A percentile compares a stretch with the other conserved stretches of the same genome.
Evolutionary conservation across 192 early-diverging fungal genomes (phyloP).

Genomic region (Backusella mclennaniae): DNA sequence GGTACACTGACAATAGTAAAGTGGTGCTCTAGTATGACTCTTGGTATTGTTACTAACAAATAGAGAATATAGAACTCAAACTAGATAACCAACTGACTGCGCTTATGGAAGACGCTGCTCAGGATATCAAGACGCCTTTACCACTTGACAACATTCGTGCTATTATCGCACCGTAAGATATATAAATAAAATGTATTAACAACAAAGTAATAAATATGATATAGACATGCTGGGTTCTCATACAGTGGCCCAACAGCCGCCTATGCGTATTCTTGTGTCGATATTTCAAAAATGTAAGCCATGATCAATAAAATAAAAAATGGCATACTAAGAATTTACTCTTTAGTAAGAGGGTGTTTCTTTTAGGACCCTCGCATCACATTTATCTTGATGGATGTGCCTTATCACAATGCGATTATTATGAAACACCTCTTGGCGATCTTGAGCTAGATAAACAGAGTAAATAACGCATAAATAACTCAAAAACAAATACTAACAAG

Average conservation of each 20-base stretch:
- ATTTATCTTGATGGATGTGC: constrained; percentile 80
- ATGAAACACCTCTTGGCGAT: constrained; percentile 89
- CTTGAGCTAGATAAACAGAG: constrained; percentile 66
- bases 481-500: not conserved
- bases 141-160: constrained; percentile 55
- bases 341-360: constrained; percentile 73
- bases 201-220: not conserved
- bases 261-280: constrained; percentile 79
- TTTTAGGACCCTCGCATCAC: constrained; percentile 94
- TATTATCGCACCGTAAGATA: constrained; percentile 74
- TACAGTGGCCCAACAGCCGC: constrained; percentile 92
- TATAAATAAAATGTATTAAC: not conserved
- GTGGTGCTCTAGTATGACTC: not conserved
- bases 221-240: constrained; percentile 88
- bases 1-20: constrained; percentile 58
- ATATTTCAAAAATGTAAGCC: constrained; percentile 54
- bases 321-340: not conserved
- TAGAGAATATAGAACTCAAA: constrained; percentile 39
- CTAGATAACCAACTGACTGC: constrained; percentile 48
- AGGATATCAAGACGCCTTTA: constrained; percentile 21
- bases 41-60: not conserved
- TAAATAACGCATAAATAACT: constrained; percentile 20
- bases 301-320: not conserved
- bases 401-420: constrained; percentile 65
- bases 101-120: constrained; percentile 50